Evolutionary conservation across 169 alveolate species (phyloP).

Genomic region (Plasmodium vivax): DNA sequence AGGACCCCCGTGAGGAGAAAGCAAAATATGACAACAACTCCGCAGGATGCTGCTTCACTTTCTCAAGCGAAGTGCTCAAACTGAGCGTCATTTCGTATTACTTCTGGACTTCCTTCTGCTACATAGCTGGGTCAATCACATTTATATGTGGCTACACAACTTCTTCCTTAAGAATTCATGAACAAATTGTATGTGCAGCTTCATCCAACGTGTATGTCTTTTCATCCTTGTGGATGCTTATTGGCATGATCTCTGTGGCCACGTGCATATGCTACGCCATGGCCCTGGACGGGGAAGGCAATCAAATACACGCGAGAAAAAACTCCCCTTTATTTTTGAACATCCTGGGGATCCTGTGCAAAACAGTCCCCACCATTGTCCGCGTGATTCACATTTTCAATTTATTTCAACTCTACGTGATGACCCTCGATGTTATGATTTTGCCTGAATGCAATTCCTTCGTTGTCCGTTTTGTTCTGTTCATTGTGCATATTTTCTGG

Average conservation of each 20-base stretch:
- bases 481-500: conserved; percentile 50
- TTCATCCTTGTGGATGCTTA: conserved; percentile 38
- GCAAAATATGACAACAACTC: background rate
- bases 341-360: conserved; percentile 45
- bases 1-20: background rate
- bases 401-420: conserved; percentile 38
- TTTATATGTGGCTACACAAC: conserved; percentile 28
- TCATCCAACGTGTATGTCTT: conserved; percentile 62
- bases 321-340: conserved; percentile 33
- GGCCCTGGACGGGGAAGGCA: conserved; percentile 24
- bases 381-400: conserved; percentile 60
- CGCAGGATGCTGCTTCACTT: conserved; percentile 13
- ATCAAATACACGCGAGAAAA: conserved; percentile 4
- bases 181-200: conserved; percentile 57
- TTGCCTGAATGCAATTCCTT: conserved; percentile 70
- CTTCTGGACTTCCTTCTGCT: conserved; percentile 47
- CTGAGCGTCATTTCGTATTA: conserved; percentile 55
- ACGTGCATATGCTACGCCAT: conserved; percentile 42
- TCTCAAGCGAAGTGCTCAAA: conserved; percentile 50
- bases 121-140: conserved; percentile 23
- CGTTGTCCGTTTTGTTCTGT: conserved; percentile 28
- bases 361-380: conserved; percentile 64
- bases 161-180: conserved; percentile 40
- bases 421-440: conserved; percentile 50
- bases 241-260: conserved; percentile 24